Percentiles rank a stretch among this genome's conserved stretches.
Evolutionary conservation across 345 rosid genomes (phyloP).

Genomic region (Lepidium aucheri): DNA sequence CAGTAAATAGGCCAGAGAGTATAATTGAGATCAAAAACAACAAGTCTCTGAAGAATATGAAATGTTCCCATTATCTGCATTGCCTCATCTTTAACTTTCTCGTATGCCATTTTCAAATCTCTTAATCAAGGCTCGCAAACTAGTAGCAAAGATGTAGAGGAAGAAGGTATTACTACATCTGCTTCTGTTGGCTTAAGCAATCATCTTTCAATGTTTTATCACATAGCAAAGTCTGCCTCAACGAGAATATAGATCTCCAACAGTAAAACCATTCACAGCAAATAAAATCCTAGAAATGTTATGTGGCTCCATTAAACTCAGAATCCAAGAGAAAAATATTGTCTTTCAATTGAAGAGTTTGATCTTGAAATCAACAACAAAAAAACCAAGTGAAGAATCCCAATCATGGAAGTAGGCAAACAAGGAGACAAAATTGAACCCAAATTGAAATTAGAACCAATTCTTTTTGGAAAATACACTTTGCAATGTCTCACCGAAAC

Average conservation of each 20-base stretch:
- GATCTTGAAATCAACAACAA: background rate
- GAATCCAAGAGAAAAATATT: background rate
- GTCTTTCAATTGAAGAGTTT: background rate
- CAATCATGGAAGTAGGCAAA: background rate
- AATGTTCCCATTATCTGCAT: conserved; percentile 48
- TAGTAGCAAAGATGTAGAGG: too few relatives aligned
- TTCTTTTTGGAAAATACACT: background rate
- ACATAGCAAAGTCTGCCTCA: background rate
- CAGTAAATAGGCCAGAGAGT: conserved; percentile 92
- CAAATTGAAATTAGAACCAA: background rate
- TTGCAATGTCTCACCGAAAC: background rate
- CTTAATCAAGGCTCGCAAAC: background rate
- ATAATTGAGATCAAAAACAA: conserved; percentile 78
- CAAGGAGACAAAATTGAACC: background rate
- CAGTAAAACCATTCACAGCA: background rate
- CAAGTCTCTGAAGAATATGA: conserved; percentile 50
- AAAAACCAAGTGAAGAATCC: background rate
- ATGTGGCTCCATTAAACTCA: too few relatives aligned
- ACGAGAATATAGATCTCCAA: background rate
- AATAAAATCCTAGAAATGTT: too few relatives aligned
- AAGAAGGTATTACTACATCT: too few relatives aligned
- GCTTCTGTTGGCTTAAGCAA: background rate
- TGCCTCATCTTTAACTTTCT: conserved; percentile 54
- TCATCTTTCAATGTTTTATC: background rate
- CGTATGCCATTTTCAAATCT: conserved; percentile 36